phyloP scores from a whole-genome alignment of 345 rosid species.

The Ailanthus altissimus region DNA sequence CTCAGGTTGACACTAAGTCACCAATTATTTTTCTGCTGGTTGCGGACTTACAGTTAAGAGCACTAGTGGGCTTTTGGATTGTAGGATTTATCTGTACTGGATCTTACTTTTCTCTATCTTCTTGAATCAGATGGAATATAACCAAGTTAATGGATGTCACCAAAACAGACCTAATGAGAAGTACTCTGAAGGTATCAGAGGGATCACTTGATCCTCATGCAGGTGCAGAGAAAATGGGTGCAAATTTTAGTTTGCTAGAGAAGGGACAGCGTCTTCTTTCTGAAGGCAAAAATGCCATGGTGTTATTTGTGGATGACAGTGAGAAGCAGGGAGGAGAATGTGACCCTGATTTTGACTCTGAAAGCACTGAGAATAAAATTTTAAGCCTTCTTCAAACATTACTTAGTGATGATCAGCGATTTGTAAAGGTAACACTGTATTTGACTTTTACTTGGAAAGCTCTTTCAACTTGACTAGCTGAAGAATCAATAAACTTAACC shows the following conservation, averaged over 20 bases:
- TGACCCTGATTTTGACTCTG: slow-evolving; percentile 27
- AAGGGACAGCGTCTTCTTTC: slow-evolving; percentile 54
- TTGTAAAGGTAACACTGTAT: slow-evolving; percentile 51
- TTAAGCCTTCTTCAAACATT: slow-evolving; percentile 36
- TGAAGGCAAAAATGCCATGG: slow-evolving; percentile 62
- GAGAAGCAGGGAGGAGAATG: slow-evolving; percentile 28
- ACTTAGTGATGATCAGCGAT: slow-evolving; percentile 47
- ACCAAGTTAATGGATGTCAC: slow-evolving; percentile 42
- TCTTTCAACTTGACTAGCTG: slow-evolving; percentile 2
- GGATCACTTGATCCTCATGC: slow-evolving; percentile 39
- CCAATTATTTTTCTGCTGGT: neutral
- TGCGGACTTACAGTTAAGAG: neutral
- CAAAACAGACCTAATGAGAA: slow-evolving; percentile 37
- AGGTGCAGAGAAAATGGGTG: slow-evolving; percentile 40
- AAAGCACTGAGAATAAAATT: slow-evolving; percentile 28
- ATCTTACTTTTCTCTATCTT: slow-evolving; percentile 16
- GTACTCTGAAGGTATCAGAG: slow-evolving; percentile 46
- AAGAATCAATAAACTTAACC: neutral
- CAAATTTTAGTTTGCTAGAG: slow-evolving; percentile 43
- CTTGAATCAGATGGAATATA: slow-evolving; percentile 50
- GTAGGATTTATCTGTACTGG: slow-evolving; percentile 6
- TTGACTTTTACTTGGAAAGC: slow-evolving; percentile 16
- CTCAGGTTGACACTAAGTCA: neutral
- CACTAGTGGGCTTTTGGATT: neutral
- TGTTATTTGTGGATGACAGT: slow-evolving; percentile 47